phyloP scores from a whole-genome alignment of 345 rosid species.

The Pelargonium nanum region DNA sequence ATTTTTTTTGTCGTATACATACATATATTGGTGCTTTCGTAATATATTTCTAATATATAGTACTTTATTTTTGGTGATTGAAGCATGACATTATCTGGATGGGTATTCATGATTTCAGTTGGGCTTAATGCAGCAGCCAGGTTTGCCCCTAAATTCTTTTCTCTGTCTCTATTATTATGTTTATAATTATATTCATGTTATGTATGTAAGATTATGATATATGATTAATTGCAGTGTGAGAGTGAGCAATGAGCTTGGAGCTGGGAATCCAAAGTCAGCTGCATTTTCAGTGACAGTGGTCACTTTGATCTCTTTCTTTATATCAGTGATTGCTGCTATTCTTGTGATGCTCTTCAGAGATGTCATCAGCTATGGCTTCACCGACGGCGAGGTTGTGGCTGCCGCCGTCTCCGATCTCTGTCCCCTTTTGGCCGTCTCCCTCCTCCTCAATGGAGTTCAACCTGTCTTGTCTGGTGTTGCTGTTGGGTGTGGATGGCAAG shows the following conservation, averaged over 20 bases:
- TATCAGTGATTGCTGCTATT: constrained; percentile 28
- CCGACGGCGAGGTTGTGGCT: constrained; percentile 48
- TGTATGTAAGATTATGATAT: background rate
- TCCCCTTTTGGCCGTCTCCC: constrained; percentile 50
- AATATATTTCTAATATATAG: too few relatives aligned
- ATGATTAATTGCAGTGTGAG: constrained; percentile 39
- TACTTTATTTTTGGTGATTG: background rate
- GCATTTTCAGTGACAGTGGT: constrained; percentile 48
- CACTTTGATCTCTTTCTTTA: constrained; percentile 30
- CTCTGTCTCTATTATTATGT: background rate
- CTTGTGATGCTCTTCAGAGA: constrained; percentile 26
- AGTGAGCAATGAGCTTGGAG: constrained; percentile 79
- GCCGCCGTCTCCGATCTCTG: constrained; percentile 62
- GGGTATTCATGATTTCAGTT: constrained; percentile 64
- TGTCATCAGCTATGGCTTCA: constrained; percentile 50
- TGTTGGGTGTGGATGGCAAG: constrained; percentile 85
- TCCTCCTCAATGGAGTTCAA: constrained; percentile 58
- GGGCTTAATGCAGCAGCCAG: constrained; percentile 72
- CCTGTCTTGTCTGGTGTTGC: constrained; percentile 76
- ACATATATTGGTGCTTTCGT: too few relatives aligned
- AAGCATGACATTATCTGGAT: constrained; percentile 58
- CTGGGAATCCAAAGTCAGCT: constrained; percentile 57
- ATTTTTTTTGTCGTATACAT: too few relatives aligned
- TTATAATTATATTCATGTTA: too few relatives aligned
- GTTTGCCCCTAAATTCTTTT: constrained; percentile 13